A percentile compares a stretch with the other conserved stretches of the same genome.
phyloP scores from a whole-genome alignment of 495 filamentous ascomycete species.

The Durotheca rogersii region DNA sequence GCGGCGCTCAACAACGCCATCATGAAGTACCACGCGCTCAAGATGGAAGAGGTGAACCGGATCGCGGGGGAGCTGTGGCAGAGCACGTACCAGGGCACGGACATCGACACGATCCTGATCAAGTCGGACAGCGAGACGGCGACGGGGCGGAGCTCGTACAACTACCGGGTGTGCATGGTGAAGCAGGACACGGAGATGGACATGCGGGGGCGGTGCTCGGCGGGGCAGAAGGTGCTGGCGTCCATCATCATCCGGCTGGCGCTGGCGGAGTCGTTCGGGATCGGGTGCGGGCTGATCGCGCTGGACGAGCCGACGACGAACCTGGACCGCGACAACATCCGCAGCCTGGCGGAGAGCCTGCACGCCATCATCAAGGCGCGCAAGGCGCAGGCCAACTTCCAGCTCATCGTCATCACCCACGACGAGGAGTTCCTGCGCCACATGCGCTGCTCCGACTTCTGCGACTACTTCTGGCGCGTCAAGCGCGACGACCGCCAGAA shows the following conservation, averaged over 20 bases:
- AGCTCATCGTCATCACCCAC: constrained; percentile 98
- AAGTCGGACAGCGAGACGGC: constrained; percentile 78
- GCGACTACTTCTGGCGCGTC: constrained; percentile 87
- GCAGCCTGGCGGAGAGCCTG: constrained; percentile 77
- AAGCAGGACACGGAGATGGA: constrained; percentile 98
- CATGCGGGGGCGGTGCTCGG: constrained; percentile 96
- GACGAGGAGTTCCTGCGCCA: constrained; percentile 93
- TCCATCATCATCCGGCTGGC: constrained; percentile 98
- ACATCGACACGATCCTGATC: constrained; percentile 96
- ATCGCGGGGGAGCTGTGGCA: constrained; percentile 96
- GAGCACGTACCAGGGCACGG: constrained; percentile 93
- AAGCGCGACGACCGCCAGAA: constrained; percentile 82
- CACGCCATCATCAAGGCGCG: constrained; percentile 84
- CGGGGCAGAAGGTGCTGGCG: constrained; percentile 93
- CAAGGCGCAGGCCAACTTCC: constrained; percentile 88
- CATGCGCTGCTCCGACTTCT: constrained; percentile 95
- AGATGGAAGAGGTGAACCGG: constrained; percentile 98
- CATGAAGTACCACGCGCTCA: constrained; percentile 91
- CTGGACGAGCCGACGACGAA: constrained; percentile 99
- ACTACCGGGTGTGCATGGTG: constrained; percentile 98
- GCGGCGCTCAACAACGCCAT: constrained; percentile 88
- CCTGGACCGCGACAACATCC: constrained; percentile 91
- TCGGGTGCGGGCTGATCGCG: constrained; percentile 94
- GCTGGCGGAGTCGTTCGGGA: constrained; percentile 93
- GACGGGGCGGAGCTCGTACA: constrained; percentile 81